Conservation (phyloP, 768 basidiomycete species). For the Butyriboletus loyo region DNA sequence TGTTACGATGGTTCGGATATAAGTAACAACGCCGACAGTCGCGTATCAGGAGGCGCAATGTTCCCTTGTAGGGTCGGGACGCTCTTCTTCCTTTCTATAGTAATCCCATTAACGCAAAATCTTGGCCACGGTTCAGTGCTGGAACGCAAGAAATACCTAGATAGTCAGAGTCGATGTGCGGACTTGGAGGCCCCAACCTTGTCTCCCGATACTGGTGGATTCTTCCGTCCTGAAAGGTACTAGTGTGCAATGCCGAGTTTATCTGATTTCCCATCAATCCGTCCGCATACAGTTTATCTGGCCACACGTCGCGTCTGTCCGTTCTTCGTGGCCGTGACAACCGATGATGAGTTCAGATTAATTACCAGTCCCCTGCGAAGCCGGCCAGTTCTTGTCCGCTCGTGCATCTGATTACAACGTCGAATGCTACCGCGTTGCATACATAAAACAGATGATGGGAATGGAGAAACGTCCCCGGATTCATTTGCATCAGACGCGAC, state of each 20-base stretch:
- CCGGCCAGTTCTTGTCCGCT: neutral
- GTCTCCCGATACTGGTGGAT: neutral
- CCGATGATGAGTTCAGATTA: neutral
- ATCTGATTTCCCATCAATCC: neutral
- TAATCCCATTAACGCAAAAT: neutral
- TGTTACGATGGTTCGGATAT: slow-evolving; percentile 5
- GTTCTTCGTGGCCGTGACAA: neutral
- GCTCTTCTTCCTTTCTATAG: neutral
- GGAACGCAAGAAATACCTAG: neutral
- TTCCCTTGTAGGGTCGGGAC: neutral
- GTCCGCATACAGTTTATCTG: neutral
- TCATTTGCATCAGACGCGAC: neutral
- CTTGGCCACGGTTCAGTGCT: neutral
- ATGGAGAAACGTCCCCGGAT: neutral
- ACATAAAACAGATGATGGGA: too few species aligned
- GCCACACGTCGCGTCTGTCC: neutral
- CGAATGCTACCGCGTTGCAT: neutral
- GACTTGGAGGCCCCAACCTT: neutral
- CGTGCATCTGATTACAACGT: neutral
- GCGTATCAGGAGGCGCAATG: slow-evolving; percentile 13
- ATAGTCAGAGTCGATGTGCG: neutral
- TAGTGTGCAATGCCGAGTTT: neutral
- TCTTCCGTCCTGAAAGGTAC: neutral
- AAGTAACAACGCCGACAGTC: slow-evolving; percentile 10
- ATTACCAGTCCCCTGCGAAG: neutral